Conservation (phyloP, 805 yeast genomes). For the Hanseniaspora lachancei region DNA sequence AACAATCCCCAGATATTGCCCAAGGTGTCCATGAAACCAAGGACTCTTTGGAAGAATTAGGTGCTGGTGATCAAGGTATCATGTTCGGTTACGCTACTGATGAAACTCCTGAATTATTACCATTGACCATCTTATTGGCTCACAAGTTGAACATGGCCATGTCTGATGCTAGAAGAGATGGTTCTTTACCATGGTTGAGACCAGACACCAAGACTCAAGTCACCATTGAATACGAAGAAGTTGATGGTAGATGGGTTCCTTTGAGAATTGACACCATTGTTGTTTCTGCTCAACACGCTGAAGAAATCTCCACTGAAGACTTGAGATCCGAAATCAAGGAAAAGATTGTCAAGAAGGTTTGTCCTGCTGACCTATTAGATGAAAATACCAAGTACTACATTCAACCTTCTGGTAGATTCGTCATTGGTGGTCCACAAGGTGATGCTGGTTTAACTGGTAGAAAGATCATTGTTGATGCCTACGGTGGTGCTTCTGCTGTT, state of each 20-base stretch:
- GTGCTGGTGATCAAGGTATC: constrained; percentile 99
- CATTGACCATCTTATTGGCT: constrained; percentile 84
- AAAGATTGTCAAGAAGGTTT: constrained; percentile 81
- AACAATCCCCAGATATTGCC: constrained; percentile 98
- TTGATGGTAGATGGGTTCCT: constrained; percentile 91
- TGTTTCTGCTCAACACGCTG: constrained; percentile 96
- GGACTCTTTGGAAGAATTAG: constrained; percentile 87
- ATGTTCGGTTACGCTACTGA: constrained; percentile 99
- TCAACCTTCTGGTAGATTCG: constrained; percentile 99
- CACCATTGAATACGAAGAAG: constrained; percentile 89
- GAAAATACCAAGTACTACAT: constrained; percentile 94
- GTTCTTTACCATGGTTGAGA: constrained; percentile 90
- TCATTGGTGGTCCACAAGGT: constrained; percentile 99
- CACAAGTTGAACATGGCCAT: constrained; percentile 94
- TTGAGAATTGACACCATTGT: constrained; percentile 95
- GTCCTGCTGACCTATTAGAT: constrained; percentile 80
- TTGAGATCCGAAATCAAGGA: constrained; percentile 64
- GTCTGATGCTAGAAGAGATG: constrained; percentile 95
- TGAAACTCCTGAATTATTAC: constrained; percentile 94
- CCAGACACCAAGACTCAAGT: constrained; percentile 99
- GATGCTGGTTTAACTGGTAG: constrained; percentile 99
- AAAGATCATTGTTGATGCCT: constrained; percentile 97
- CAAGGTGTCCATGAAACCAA: constrained; percentile 93
- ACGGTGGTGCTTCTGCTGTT: constrained; percentile 99
- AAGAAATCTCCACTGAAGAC: constrained; percentile 85